Evolutionary conservation across 2,329 filamentous ascomycete species (phyloP).

Genomic region (Calonectria multiphialidica): DNA sequence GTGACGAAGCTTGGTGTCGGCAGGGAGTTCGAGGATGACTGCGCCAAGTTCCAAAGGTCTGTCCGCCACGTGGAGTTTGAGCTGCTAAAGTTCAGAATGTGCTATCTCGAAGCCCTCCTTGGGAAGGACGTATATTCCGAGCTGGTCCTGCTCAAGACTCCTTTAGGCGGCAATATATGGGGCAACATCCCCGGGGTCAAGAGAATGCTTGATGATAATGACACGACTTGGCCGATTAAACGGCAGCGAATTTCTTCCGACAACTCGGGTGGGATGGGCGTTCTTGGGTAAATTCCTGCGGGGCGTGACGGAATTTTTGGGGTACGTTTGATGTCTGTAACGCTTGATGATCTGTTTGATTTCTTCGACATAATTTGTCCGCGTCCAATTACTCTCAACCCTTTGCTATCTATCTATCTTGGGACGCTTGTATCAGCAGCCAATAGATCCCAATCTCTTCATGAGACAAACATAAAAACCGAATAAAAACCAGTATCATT

Average conservation of each 20-base stretch:
- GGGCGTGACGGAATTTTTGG: no score
- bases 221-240: not conserved
- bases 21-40: not conserved
- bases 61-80: not conserved
- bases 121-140: constrained; percentile 14
- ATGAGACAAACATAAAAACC: no score
- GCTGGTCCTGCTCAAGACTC: not conserved
- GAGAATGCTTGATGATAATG: not conserved
- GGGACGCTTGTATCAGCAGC: no score
- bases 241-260: not conserved
- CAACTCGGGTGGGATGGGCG: not conserved
- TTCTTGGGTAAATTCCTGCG: not conserved
- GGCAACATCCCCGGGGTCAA: not conserved
- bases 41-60: not conserved
- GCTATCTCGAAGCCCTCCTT: not conserved
- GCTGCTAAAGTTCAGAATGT: not conserved
- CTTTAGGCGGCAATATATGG: not conserved
- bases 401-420: no score
- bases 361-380: no score
- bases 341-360: no score
- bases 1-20: not conserved
- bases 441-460: no score
- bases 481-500: no score
- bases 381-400: no score
- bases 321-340: no score